These are phyloP conservation scores for Magnolia sinica DNA, from an alignment of 164 flowering plant species.

Conservation along the genomic window DNA sequence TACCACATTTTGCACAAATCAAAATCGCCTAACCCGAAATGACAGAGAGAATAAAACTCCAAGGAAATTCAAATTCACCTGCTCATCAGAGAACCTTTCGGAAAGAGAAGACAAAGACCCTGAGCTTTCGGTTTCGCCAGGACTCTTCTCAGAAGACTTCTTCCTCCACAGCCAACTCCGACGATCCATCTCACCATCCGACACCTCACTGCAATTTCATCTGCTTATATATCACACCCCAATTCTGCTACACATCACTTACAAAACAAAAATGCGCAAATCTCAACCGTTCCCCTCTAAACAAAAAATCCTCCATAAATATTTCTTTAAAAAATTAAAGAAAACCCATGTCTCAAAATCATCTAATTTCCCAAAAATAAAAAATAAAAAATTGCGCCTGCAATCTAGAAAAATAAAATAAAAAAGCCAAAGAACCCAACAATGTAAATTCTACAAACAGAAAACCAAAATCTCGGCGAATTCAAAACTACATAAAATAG, in stretches of 20 bases:
- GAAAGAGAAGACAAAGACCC: constrained; percentile 58
- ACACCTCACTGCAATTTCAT: constrained; percentile 11
- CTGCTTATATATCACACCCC: constrained; percentile 22
- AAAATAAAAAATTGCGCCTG: no score
- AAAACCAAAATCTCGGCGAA: background rate
- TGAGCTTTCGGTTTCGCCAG: constrained; percentile 58
- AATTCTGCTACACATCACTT: background rate
- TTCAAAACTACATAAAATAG: background rate
- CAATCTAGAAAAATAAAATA: constrained; percentile 8
- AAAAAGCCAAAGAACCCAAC: constrained; percentile 24
- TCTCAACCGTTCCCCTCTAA: background rate
- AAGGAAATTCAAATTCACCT: constrained; percentile 24
- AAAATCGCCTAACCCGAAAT: background rate
- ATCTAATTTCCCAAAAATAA: background rate
- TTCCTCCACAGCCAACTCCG: constrained; percentile 58
- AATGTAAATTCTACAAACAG: background rate
- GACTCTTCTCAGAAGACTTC: constrained; percentile 48
- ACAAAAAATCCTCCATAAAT: background rate
- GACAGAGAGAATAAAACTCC: background rate
- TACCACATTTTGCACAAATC: no score
- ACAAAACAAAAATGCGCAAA: background rate
- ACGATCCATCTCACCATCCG: constrained; percentile 34
- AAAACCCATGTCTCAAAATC: constrained; percentile 1
- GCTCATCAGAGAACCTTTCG: constrained; percentile 55
- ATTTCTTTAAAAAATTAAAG: background rate